Conservation (phyloP, 306 rosid genomes). For the Malus sieversii region DNA sequence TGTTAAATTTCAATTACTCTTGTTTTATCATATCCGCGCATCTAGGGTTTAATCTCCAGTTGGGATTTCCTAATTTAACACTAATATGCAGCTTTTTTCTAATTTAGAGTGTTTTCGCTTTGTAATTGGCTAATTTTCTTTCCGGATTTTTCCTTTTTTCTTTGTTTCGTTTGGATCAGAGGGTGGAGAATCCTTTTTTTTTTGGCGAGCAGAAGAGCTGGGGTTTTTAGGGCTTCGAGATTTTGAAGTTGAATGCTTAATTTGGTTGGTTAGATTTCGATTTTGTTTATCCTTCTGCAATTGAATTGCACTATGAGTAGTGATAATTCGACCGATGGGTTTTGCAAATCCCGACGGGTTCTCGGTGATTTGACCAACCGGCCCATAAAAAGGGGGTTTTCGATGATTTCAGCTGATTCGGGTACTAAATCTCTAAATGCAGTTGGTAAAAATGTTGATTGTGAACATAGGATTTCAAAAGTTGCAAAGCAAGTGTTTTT, state of each 20-base stretch:
- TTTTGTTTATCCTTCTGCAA: neutral
- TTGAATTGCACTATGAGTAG: conserved; percentile 33
- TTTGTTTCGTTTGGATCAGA: neutral
- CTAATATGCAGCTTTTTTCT: neutral
- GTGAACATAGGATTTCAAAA: conserved; percentile 15
- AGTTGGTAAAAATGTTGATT: neutral
- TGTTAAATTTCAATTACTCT: neutral
- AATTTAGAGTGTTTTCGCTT: neutral
- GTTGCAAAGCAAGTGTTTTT: conserved; percentile 28
- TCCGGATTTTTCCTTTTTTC: neutral
- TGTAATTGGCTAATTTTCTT: neutral
- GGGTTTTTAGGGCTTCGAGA: neutral
- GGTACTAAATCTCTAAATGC: conserved; percentile 23
- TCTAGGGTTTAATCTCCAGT: neutral
- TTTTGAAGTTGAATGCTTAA: neutral
- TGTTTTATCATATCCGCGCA: neutral
- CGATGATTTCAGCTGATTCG: conserved; percentile 30
- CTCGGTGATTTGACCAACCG: conserved; percentile 58
- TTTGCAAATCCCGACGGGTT: conserved; percentile 37
- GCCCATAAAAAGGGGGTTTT: conserved; percentile 40
- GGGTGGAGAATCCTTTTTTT: neutral
- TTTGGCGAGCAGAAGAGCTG: neutral
- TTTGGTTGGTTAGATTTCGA: neutral
- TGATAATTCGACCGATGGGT: conserved; percentile 31
- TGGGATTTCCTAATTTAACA: neutral